Evolutionary conservation across 2,329 filamentous ascomycete genomes (phyloP), one percentile per base, ranked within the genome.

Genomic region (Catunica adiposa): DNA sequence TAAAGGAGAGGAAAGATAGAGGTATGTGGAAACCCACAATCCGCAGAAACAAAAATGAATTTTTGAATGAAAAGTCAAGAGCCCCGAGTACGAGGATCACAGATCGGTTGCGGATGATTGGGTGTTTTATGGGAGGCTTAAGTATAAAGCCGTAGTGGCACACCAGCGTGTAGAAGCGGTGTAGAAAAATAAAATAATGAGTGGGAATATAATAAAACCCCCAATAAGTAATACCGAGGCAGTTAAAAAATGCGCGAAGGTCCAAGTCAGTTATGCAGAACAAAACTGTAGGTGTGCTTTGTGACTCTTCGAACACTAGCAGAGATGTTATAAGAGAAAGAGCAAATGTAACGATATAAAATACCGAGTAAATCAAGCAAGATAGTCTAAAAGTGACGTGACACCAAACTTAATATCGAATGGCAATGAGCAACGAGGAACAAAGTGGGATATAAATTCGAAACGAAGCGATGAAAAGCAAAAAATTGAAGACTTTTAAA

Each of bases 121-220:
- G 11, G 20, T 14, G 29, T 40, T 52, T 52, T 52, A 52, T 52
- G 50, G 31, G 11, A 29, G 31, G 31, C 23, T 40, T 31, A 52
- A 38, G 50, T 52, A 52, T 52, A 22, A 52, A 37, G 50, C 50
- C 20, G 50, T 38, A 38, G 17, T 52, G 22, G 11, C 29, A 38
- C 31, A 52, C 31, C 29, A 31, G 50, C 31, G 50, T 52, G 38
- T 31, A 52, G 50, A 23, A 40, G 50, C 50, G 50, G 50, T 52
- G 50, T 48, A 40, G 31, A 52, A 37, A 52, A 40, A 52, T 38
- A 38, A 52, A 48, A 29, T 48, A 48, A 48, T 22, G 26, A 20
- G 42, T 46, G 42, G 7, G 17, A n/a, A 46, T 46, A 46, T 46
- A 46, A 46, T 38, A 44, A 22, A 44, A n/a, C 15, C 4, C n/a